Conservation (phyloP, 176 grass and related monocot genomes). For the Zea mays region DNA sequence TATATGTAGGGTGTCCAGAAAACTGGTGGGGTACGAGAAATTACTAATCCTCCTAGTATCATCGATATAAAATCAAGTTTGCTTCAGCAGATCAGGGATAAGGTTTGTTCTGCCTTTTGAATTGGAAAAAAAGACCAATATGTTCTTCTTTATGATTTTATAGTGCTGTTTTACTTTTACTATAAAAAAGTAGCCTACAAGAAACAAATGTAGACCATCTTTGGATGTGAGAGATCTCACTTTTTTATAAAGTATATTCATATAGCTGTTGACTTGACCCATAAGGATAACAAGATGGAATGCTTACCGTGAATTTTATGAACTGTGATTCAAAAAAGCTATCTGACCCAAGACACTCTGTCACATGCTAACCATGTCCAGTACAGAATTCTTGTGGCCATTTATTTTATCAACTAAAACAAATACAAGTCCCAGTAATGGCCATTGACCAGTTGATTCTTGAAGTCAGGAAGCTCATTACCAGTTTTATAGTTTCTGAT, state of each 20-base stretch:
- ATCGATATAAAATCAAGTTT: conserved; percentile 57
- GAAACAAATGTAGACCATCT: neutral
- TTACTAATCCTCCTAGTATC: conserved; percentile 34
- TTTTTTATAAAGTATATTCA: conserved; percentile 11
- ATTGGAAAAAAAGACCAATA: conserved; percentile 1
- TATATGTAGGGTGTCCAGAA: conserved; percentile 52
- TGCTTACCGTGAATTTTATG: neutral
- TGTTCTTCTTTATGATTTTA: conserved; percentile 15
- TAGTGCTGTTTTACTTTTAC: neutral
- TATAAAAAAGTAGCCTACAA: conserved; percentile 8
- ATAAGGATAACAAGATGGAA: neutral
- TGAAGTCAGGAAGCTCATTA: conserved; percentile 29
- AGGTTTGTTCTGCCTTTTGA: conserved; percentile 54
- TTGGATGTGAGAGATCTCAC: neutral
- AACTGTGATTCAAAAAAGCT: neutral
- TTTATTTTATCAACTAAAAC: conserved; percentile 27
- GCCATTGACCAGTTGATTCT: conserved; percentile 24
- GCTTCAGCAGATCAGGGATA: conserved; percentile 84
- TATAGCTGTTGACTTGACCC: neutral
- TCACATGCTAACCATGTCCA: neutral
- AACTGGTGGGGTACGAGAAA: conserved; percentile 33
- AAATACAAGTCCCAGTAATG: neutral
- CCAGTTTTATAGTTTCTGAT: conserved; percentile 23
- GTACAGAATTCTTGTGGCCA: neutral
- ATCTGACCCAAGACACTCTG: neutral